Evolutionary conservation across 192 early-diverging fungal species (phyloP).

Genomic region (Rhizophagus sp.): DNA sequence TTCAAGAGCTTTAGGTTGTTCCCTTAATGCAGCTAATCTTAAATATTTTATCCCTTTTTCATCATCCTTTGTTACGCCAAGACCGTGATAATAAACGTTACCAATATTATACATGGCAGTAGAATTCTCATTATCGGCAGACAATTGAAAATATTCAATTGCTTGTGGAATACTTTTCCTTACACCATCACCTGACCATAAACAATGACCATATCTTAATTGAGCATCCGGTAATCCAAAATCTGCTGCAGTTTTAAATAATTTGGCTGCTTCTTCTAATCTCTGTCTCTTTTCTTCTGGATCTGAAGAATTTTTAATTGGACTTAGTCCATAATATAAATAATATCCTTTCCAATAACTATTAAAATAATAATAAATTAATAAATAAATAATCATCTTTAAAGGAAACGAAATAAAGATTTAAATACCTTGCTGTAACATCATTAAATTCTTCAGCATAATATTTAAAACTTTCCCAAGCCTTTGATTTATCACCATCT

Average conservation of each 20-base stretch:
- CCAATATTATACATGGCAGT: conserved; percentile 31
- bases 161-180: conserved; percentile 4
- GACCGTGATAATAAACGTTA: conserved; percentile 28
- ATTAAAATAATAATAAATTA: not conserved
- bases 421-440: conserved; percentile 13
- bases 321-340: conserved; percentile 17
- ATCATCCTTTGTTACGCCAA: not conserved
- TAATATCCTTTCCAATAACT: conserved; percentile 32
- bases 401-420: not conserved
- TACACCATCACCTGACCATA: conserved; percentile 8
- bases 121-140: conserved; percentile 21
- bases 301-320: not conserved
- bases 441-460: conserved; percentile 22
- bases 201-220: conserved; percentile 28
- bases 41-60: conserved; percentile 23
- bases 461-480: conserved; percentile 9
- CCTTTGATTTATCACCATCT: conserved; percentile 11
- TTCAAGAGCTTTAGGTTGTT: conserved; percentile 9
- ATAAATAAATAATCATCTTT: not conserved
- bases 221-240: conserved; percentile 11
- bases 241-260: conserved; percentile 28
- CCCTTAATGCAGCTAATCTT: conserved; percentile 17
- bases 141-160: conserved; percentile 13
- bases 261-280: conserved; percentile 10
- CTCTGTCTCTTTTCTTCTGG: not conserved